A percentile compares a stretch with the other conserved stretches of the same genome.
These are phyloP conservation scores for Fusarium anguioides DNA, from an alignment of 2,329 filamentous ascomycete species.

Conservation along the genomic window DNA sequence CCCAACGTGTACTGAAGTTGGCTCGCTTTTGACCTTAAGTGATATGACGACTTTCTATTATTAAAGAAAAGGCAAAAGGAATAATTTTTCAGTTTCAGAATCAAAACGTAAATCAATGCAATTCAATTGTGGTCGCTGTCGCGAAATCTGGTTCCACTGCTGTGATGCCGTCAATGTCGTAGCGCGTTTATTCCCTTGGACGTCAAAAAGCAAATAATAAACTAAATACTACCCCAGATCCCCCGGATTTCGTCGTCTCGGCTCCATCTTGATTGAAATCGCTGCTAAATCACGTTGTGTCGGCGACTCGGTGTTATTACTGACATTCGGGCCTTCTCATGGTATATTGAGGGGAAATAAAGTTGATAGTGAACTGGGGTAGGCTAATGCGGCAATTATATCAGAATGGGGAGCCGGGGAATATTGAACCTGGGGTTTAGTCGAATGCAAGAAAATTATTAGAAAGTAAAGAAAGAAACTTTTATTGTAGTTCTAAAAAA, in stretches of 20 bases:
- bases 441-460: background rate
- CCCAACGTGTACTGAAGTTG: too few relatives aligned
- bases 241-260: slow-evolving; percentile 4
- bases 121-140: too few relatives aligned
- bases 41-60: too few relatives aligned
- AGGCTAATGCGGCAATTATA: background rate
- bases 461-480: background rate
- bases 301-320: background rate
- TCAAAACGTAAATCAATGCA: too few relatives aligned
- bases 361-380: slow-evolving; percentile 5
- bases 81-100: too few relatives aligned
- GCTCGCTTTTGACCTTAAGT: too few relatives aligned
- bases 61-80: too few relatives aligned
- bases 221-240: background rate
- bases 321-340: slow-evolving; percentile 25
- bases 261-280: background rate
- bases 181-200: background rate
- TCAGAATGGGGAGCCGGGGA: slow-evolving; percentile 2
- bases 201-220: background rate
- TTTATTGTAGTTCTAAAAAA: too few relatives aligned
- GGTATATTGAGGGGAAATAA: slow-evolving; percentile 19
- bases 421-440: slow-evolving; percentile 1
- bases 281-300: background rate
- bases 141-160: too few relatives aligned
- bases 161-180: background rate